Evolutionary conservation across 768 basidiomycete genomes (phyloP).

Genomic region (Tricholoma furcatifolium): DNA sequence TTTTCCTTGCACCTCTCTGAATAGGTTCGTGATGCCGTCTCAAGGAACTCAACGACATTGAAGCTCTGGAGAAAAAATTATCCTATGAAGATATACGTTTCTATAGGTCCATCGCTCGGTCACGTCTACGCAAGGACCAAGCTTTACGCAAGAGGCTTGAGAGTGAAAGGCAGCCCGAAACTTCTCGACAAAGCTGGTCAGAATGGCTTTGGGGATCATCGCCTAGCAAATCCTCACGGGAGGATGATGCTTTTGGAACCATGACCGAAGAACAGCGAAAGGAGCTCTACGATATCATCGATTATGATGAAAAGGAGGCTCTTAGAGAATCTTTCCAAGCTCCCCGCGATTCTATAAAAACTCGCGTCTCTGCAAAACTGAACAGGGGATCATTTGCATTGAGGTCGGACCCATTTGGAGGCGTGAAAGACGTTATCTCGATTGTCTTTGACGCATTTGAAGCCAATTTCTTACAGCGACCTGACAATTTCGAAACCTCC

Average conservation of each 20-base stretch:
- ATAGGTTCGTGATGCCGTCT: slow-evolving; percentile 2
- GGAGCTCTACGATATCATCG: slow-evolving; percentile 86
- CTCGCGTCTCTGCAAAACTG: slow-evolving; percentile 72
- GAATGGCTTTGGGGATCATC: slow-evolving; percentile 85
- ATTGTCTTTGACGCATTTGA: slow-evolving; percentile 85
- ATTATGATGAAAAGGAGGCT: slow-evolving; percentile 87
- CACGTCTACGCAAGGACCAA: slow-evolving; percentile 82
- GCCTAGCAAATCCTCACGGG: slow-evolving; percentile 30
- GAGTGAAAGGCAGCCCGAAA: slow-evolving; percentile 56
- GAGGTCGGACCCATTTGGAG: slow-evolving; percentile 67
- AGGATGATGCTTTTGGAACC: slow-evolving; percentile 58
- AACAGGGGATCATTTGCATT: slow-evolving; percentile 87
- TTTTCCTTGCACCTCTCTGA: slow-evolving; percentile 3
- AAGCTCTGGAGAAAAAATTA: slow-evolving; percentile 76
- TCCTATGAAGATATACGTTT: slow-evolving; percentile 95
- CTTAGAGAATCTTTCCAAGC: slow-evolving; percentile 67
- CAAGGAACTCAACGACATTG: slow-evolving; percentile 55
- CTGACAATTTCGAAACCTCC: slow-evolving; percentile 82
- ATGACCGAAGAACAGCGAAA: slow-evolving; percentile 91
- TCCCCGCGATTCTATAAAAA: slow-evolving; percentile 78
- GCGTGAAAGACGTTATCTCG: slow-evolving; percentile 72
- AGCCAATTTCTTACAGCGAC: slow-evolving; percentile 80
- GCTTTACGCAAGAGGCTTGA: slow-evolving; percentile 69
- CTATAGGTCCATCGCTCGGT: slow-evolving; percentile 93
- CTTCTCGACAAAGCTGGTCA: slow-evolving; percentile 55